Base-by-base conservation (phyloP, 768 basidiomycete genomes). In the Macrocybe gigantea region DNA sequence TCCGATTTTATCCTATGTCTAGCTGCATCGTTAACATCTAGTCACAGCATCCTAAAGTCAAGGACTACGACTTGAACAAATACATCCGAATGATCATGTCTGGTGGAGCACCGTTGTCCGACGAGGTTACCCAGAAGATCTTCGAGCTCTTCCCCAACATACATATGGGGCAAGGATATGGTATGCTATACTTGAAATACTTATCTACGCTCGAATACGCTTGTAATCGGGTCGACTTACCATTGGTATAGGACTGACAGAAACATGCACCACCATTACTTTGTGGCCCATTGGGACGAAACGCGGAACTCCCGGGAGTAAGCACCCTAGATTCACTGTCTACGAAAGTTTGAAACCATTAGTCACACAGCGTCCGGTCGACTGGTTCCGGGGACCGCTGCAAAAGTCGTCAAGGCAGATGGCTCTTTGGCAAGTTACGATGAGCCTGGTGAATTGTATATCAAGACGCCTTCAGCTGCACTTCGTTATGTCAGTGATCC, bases 401-500 rank as follows among this genome's bases (percentile, higher is more conserved):
- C 74, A 8, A 72, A 77, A 5, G 68, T 85, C 4, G 64, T 84
- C 30, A 84, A 78, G 58, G 49, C 47, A 2, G 82, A 87, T 59
- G 84, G 85, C 1, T 64, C 75, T 1, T 53, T 78, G 29, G 84
- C 73, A 0, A 66, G 70, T 0, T 75, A 68, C 49, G 70, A 77
- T 44, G 83, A 87, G 53, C 59, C 72, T 2, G 85, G 85, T 0
- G 82, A 88, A 58, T 64, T 88, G 5, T 60, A 75, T 7, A 64
- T 83, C 35, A 74, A 68, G 44, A 68, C 73, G 0, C 82, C 82
- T 30, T 75, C 79, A 9, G 66, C 74, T 50, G 73, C 82, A 1
- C 56, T 83, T 36, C 66, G 76, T 3, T 86, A 86, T 61, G 62
- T 70, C 44, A 76, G 81, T 44, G 81, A 85, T 52, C 65, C 64